A percentile compares a stretch with the other conserved stretches of the same genome.
These are phyloP conservation scores for Eucalyptus cladocalyx DNA, from an alignment of 345 rosid species.

Conservation along the genomic window DNA sequence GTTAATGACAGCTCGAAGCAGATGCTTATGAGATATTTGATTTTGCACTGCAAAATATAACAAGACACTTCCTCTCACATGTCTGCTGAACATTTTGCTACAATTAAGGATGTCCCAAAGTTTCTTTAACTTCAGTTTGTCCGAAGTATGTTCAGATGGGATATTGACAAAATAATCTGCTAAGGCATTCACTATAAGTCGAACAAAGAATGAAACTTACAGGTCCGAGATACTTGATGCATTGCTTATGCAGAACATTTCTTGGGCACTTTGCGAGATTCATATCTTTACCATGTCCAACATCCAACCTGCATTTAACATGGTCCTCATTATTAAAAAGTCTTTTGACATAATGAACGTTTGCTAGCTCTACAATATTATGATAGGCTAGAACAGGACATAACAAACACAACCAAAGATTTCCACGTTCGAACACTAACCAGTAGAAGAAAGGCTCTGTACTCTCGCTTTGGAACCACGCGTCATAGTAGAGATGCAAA, in stretches of 20 bases:
- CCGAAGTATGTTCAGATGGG: accelerated
- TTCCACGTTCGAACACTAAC: neutral
- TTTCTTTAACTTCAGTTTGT: neutral
- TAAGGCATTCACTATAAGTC: neutral
- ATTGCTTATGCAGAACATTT: conserved; percentile 20
- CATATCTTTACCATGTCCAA: conserved; percentile 46
- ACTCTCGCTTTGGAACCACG: conserved; percentile 51
- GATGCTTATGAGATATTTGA: neutral
- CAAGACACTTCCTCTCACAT: neutral
- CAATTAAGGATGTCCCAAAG: neutral
- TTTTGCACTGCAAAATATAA: neutral
- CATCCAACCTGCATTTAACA: conserved; percentile 38
- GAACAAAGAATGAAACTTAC: conserved; percentile 5
- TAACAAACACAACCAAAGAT: neutral
- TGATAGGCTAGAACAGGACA: neutral
- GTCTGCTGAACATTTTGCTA: neutral
- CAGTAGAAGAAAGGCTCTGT: conserved; percentile 65
- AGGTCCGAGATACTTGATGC: conserved; percentile 50
- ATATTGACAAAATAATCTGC: neutral
- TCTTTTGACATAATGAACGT: too few species aligned
- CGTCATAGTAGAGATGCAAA: conserved; percentile 42
- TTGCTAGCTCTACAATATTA: neutral
- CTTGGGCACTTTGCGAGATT: conserved; percentile 36
- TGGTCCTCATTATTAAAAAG: neutral
- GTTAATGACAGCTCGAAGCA: neutral